These are phyloP conservation scores for Xerocomellus intermedius DNA, from an alignment of 768 basidiomycete species.

Conservation along the genomic window DNA sequence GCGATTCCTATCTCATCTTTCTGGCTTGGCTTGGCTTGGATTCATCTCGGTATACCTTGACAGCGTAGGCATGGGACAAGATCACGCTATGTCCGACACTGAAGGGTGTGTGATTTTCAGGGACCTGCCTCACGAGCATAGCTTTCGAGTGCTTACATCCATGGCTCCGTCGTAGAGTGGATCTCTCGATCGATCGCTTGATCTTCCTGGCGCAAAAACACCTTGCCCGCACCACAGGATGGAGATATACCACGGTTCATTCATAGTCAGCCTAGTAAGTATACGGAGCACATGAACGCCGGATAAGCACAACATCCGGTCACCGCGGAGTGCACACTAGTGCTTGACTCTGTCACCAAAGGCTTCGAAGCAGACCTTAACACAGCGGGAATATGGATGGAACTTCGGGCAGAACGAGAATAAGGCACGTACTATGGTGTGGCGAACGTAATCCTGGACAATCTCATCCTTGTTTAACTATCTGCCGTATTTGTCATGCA, in stretches of 20 bases:
- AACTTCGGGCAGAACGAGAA: constrained; percentile 2
- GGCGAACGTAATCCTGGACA: constrained; percentile 58
- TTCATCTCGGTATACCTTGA: constrained; percentile 62
- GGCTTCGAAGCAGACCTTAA: constrained; percentile 65
- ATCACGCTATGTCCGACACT: constrained; percentile 70
- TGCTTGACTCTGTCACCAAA: constrained; percentile 77
- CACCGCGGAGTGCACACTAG: constrained; percentile 43
- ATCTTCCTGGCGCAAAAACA: constrained; percentile 68
- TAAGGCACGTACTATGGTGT: constrained; percentile 47
- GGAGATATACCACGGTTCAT: constrained; percentile 74
- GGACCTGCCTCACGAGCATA: not conserved
- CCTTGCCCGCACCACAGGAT: constrained; percentile 70
- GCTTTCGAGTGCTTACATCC: constrained; percentile 49
- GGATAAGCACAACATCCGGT: constrained; percentile 12
- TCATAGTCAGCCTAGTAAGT: constrained; percentile 62
- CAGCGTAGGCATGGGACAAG: constrained; percentile 65
- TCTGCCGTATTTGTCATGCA: constrained; percentile 72
- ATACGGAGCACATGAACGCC: constrained; percentile 17
- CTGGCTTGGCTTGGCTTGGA: constrained; percentile 60
- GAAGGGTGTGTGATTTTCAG: constrained; percentile 14
- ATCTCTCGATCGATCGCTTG: constrained; percentile 59
- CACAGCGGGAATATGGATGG: no score
- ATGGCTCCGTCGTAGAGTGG: constrained; percentile 65
- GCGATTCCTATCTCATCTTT: constrained; percentile 77
- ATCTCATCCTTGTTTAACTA: constrained; percentile 75